Base-by-base conservation (phyloP, 495 filamentous ascomycete genomes). In the Penicillium samsonianum region DNA sequence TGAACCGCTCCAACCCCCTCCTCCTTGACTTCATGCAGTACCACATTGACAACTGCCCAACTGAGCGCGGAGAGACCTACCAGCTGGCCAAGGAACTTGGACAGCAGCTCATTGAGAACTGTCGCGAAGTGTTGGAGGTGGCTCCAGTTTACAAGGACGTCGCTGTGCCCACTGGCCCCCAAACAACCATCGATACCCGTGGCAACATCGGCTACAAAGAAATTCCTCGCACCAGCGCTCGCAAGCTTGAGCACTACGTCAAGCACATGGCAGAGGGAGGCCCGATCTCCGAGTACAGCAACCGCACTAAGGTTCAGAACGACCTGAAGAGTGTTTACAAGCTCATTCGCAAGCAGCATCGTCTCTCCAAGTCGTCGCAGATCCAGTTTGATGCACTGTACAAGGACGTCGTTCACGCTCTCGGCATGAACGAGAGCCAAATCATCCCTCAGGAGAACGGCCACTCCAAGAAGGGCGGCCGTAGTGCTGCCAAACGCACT, bases 21-120 rank as follows among this genome's bases (percentile, higher is more conserved):
- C 86, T 99, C 10, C 82, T 99, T 44, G 93, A 99, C 61, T 98
- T 97, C 76, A 99, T 99, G 94, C 95, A 98, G 64, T 97, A 99
- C 63, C 94, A 99, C 78, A 98, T 99, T 71, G 95, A 99, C 67
- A 92, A 97, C 78, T 98, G 94, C 78, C 94, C 94, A 6, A 92
- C 94, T 1, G 92, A 98, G 61, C 87, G 92, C 16, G 94, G 94
- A 49, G 94, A 99, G 73, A 99, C 95, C 14, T 99, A 99, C 78
- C 78, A 93, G 73, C 85, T 99, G 17, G 94, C 95, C 51, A 96
- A 99, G 80, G 85, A 92, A 73, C 85, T 99, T n/a, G 93, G 91
- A 25, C 82, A 91, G 64, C 90, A 94, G 72, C 85, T 99, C 52
- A 96, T 98, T 63, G 91, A 96, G 65, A 98, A 99, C 74, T 98